Percentiles rank a stretch among this genome's conserved stretches.
Evolutionary conservation across 345 rosid genomes (phyloP).

Genomic region (Lenwebbia sp.): DNA sequence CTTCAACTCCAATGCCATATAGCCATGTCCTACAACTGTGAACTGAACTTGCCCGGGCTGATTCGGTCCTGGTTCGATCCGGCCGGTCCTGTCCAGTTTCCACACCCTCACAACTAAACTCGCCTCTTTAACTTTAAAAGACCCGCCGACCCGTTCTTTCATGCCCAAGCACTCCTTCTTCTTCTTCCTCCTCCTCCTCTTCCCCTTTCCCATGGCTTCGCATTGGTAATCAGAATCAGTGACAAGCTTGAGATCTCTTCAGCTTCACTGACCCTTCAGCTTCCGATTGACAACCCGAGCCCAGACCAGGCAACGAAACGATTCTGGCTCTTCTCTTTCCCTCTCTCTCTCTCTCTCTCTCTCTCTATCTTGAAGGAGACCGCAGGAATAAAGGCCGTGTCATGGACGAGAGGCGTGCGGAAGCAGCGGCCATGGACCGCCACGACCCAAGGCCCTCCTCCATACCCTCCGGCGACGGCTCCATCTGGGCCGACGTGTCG

Average conservation of each 20-base stretch:
- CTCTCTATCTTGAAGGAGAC: neutral
- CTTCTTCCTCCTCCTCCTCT: neutral
- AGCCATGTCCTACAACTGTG: neutral
- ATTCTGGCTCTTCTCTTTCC: neutral
- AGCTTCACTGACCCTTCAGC: neutral
- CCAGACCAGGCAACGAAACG: neutral
- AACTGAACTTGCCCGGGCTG: too few species aligned
- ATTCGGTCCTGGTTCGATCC: too few species aligned
- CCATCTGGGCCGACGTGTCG: conserved; percentile 76
- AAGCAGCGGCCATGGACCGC: conserved; percentile 12
- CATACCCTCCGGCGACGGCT: conserved; percentile 49
- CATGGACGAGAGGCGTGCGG: neutral
- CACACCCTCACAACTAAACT: neutral
- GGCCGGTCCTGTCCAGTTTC: too few species aligned
- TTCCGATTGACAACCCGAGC: neutral
- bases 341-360: too few species aligned
- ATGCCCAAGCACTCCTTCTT: neutral
- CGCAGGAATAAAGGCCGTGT: neutral
- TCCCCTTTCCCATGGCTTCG: neutral
- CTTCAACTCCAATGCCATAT: neutral
- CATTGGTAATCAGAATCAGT: neutral
- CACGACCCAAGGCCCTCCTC: conserved; percentile 16
- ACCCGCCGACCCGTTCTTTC: neutral
- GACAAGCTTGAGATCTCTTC: neutral
- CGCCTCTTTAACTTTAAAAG: neutral